These are phyloP conservation scores for Fusarium sp. DNA, from an alignment of 2,329 filamentous ascomycete species.

Conservation along the genomic window DNA sequence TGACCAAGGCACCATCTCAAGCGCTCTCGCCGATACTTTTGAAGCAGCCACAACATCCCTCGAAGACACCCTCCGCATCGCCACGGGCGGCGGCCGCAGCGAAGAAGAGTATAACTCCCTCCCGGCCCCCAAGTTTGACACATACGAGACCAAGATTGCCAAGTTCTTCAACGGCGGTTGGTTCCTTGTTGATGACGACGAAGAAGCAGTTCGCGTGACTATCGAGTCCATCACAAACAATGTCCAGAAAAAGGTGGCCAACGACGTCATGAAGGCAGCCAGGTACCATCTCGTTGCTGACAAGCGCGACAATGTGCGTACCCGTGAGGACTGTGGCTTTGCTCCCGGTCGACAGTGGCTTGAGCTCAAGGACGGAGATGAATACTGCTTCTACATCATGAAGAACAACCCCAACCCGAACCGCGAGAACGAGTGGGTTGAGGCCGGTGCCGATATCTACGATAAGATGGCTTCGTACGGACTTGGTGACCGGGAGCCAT, in stretches of 20 bases:
- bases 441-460: slow-evolving; percentile 15
- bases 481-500: slow-evolving; percentile 15
- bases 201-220: neutral
- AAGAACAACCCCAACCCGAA: neutral
- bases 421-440: neutral
- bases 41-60: neutral
- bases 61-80: slow-evolving; percentile 7
- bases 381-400: slow-evolving; percentile 37
- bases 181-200: slow-evolving; percentile 19
- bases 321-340: slow-evolving; percentile 21
- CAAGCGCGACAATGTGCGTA: slow-evolving; percentile 1
- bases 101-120: slow-evolving; percentile 8
- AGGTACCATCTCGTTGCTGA: slow-evolving; percentile 24
- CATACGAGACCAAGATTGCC: slow-evolving; percentile 8
- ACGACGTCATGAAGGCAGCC: slow-evolving; percentile 35
- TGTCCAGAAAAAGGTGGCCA: slow-evolving; percentile 34
- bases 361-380: slow-evolving; percentile 9
- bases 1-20: neutral
- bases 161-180: slow-evolving; percentile 31
- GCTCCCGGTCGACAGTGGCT: slow-evolving; percentile 31
- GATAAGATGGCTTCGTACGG: slow-evolving; percentile 30
- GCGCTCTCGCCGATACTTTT: neutral
- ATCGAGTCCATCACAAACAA: slow-evolving; percentile 15
- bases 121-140: slow-evolving; percentile 9
- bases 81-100: neutral